Evolutionary conservation across 192 early-diverging fungal genomes (phyloP), one percentile per base, ranked within the genome.

Genomic region (Coemansia javaensis): DNA sequence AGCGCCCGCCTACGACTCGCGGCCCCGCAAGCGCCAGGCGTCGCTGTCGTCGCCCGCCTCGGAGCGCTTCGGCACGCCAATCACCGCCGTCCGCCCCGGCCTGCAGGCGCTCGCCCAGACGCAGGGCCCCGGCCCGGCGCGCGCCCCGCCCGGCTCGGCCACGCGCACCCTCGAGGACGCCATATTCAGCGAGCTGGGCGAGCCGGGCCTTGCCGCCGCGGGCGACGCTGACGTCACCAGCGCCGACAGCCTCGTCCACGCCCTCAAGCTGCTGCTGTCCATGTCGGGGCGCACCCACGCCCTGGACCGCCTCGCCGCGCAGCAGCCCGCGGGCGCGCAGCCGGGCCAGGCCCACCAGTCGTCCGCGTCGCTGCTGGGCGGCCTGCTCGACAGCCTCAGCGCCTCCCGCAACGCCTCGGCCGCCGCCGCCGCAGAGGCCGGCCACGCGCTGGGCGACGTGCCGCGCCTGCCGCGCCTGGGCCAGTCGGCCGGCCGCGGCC

Each of bases 11-110:
- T 20, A 16, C 38, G 56, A 59, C 20, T 36, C 50, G 17, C 15
- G 63, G n/a, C 32, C 69, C 1, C 69, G 69, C 36, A 73, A 73
- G 58, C 69, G 69, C 42, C 69, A 73, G 39, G 69, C 69, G 18
- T 72, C 69, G 41, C 37, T 65, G 33, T 72, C 69, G 13, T 65
- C 62, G 40, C 69, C 69, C 17, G 44, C 41, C 15, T 50, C 57
- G 1, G 64, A 67, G 41, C 64, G 40, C 22, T 40, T 42, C 34
- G 23, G 25, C 34, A 28, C 56, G 14, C 63, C 45, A 9, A 34
- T 30, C 25, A 31, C 18, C 39, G 22, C 50, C 15, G 41, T 14
- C 13, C 9, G 9, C 14, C 7, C 25, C 4, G 25, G 25, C 45
- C 33, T 16, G 21, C 32, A 32, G 27, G 14, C 28, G 49, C 31